Evolutionary conservation across 75 land plant species (phyloP).

Genomic region (Ceratopteris richardii): DNA sequence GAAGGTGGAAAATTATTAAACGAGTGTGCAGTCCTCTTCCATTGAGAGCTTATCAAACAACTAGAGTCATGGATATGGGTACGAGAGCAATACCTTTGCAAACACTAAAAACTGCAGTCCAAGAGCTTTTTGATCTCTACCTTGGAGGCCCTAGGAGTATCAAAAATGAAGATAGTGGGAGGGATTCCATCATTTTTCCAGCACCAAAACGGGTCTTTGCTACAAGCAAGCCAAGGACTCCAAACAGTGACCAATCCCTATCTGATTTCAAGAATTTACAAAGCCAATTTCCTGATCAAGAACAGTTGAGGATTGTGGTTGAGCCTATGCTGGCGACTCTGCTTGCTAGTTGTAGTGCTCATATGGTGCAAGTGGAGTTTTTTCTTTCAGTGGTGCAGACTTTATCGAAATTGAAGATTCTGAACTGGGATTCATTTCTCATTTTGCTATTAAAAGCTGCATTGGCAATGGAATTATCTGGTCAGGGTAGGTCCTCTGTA

Average conservation of each 20-base stretch:
- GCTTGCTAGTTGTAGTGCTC: constrained; percentile 75
- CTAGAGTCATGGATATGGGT: too few relatives aligned
- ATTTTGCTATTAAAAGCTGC: constrained; percentile 62
- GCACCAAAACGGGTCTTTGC: constrained; percentile 66
- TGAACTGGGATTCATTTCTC: constrained; percentile 91
- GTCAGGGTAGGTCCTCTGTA: constrained; percentile 30
- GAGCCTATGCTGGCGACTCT: constrained; percentile 70
- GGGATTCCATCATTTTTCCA: constrained; percentile 51
- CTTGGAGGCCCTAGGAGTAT: too few relatives aligned
- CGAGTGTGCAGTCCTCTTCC: too few relatives aligned
- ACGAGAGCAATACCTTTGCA: too few relatives aligned
- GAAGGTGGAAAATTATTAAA: too few relatives aligned
- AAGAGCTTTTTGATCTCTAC: too few relatives aligned
- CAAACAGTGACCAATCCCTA: constrained; percentile 80
- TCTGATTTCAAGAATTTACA: constrained; percentile 70
- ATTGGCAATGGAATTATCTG: constrained; percentile 37
- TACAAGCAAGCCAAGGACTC: constrained; percentile 57
- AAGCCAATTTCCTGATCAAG: constrained; percentile 68
- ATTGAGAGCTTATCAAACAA: too few relatives aligned
- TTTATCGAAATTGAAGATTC: constrained; percentile 50
- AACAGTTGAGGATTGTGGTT: constrained; percentile 65
- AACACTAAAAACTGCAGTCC: too few relatives aligned
- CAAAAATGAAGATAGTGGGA: too few relatives aligned
- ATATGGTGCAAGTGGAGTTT: constrained; percentile 84
- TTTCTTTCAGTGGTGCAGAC: constrained; percentile 64